Conservation (phyloP, 1,284 basidiomycete genomes). For the Leccinum subspadiceum region DNA sequence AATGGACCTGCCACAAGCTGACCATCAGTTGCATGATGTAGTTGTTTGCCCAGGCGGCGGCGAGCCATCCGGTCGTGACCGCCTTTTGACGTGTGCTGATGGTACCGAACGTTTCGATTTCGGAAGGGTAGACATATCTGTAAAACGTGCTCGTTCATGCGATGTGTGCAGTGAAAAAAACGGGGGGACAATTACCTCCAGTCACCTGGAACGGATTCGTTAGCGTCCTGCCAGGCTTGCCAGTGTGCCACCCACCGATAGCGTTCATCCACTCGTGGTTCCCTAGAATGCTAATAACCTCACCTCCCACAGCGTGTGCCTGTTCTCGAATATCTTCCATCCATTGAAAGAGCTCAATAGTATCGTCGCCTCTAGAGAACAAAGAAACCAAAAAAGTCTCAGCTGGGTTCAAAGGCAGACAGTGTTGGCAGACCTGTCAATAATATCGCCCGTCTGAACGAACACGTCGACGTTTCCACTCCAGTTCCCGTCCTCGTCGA, state of each 20-base stretch:
- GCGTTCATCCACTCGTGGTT: slow-evolving; percentile 93
- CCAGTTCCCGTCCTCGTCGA: slow-evolving; percentile 73
- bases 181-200: slow-evolving; percentile 61
- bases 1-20: no score
- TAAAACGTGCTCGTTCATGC: slow-evolving; percentile 4
- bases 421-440: slow-evolving; percentile 65
- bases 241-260: slow-evolving; percentile 51
- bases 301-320: slow-evolving; percentile 67
- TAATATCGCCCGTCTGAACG: slow-evolving; percentile 93
- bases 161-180: not conserved
- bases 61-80: slow-evolving; percentile 75
- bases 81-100: slow-evolving; percentile 67
- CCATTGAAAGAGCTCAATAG: slow-evolving; percentile 76
- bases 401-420: slow-evolving; percentile 3
- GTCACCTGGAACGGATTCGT: slow-evolving; percentile 51
- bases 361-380: slow-evolving; percentile 75
- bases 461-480: slow-evolving; percentile 76
- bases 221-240: slow-evolving; percentile 1
- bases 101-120: slow-evolving; percentile 80
- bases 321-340: slow-evolving; percentile 83
- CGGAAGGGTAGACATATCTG: slow-evolving; percentile 80
- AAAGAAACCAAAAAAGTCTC: not conserved
- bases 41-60: slow-evolving; percentile 81
- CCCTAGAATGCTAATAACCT: slow-evolving; percentile 77
- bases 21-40: no score